Conservation (phyloP, 768 basidiomycete species). For the Podaxis carcinomalis region DNA sequence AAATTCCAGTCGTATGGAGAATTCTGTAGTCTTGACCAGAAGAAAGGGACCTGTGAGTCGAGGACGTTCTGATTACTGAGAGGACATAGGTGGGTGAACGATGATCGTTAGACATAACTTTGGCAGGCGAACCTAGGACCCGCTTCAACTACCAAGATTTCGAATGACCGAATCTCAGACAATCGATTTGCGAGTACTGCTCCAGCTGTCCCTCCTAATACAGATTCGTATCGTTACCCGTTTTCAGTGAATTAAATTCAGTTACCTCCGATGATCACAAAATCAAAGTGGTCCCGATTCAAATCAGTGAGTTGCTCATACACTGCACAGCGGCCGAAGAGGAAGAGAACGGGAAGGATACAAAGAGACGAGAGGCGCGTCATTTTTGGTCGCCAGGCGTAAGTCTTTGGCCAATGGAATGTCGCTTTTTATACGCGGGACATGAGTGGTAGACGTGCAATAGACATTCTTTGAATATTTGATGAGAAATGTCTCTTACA, state of each 20-base stretch:
- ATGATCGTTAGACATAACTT: neutral
- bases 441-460: too few species aligned
- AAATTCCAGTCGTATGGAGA: slow-evolving; percentile 27
- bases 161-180: slow-evolving; percentile 5
- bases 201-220: slow-evolving; percentile 10
- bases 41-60: slow-evolving; percentile 20
- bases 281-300: slow-evolving; percentile 5
- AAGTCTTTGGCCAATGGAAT: too few species aligned
- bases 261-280: slow-evolving; percentile 13
- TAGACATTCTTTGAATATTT: too few species aligned
- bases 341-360: neutral
- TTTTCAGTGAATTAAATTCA: neutral
- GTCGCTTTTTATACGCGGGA: too few species aligned
- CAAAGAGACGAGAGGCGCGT: neutral
- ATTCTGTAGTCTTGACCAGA: slow-evolving; percentile 8
- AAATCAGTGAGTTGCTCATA: slow-evolving; percentile 3
- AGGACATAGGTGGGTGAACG: neutral
- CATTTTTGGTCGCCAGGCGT: neutral
- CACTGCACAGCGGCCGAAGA: neutral
- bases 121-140: slow-evolving; percentile 1
- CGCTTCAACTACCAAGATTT: slow-evolving; percentile 13
- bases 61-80: slow-evolving; percentile 20
- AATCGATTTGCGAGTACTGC: slow-evolving; percentile 10
- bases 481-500: too few species aligned
- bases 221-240: neutral